Evolutionary conservation across 2,329 filamentous ascomycete species (phyloP).

Genomic region (Talaromyces sp.): DNA sequence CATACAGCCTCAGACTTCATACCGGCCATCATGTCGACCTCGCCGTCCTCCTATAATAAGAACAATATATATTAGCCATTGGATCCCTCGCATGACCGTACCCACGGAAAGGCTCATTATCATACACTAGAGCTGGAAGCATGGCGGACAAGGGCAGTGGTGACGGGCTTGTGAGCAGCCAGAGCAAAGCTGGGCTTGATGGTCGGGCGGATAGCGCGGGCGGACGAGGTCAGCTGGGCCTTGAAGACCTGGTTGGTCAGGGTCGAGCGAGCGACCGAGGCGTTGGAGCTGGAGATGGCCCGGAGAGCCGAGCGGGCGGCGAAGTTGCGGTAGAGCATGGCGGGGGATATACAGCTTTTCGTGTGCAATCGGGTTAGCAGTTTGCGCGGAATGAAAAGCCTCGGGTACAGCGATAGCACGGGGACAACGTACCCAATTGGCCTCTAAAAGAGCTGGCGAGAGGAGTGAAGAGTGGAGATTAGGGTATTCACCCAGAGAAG

Average conservation of each 20-base stretch:
- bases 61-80: constrained; percentile 52
- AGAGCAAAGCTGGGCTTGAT: constrained; percentile 46
- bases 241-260: constrained; percentile 46
- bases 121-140: constrained; percentile 54
- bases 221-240: constrained; percentile 48
- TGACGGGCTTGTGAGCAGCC: constrained; percentile 48
- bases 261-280: constrained; percentile 45
- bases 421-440: constrained; percentile 38
- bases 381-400: constrained; percentile 31
- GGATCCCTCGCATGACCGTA: constrained; percentile 34
- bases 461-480: constrained; percentile 31
- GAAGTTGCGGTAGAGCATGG: constrained; percentile 51
- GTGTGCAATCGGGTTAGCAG: constrained; percentile 33
- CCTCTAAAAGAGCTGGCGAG: constrained; percentile 21
- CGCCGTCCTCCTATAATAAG: constrained; percentile 35
- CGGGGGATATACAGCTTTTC: constrained; percentile 38
- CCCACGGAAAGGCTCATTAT: neutral
- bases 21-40: constrained; percentile 53
- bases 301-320: constrained; percentile 50
- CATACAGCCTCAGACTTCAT: constrained; percentile 63
- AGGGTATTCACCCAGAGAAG: constrained; percentile 34
- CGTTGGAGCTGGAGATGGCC: constrained; percentile 48
- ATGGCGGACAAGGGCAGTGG: constrained; percentile 54
- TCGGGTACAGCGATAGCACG: constrained; percentile 31
- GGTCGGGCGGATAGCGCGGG: constrained; percentile 40